These are phyloP conservation scores for Russula griseocarnosa DNA, from an alignment of 768 basidiomycete genomes.

Conservation along the genomic window DNA sequence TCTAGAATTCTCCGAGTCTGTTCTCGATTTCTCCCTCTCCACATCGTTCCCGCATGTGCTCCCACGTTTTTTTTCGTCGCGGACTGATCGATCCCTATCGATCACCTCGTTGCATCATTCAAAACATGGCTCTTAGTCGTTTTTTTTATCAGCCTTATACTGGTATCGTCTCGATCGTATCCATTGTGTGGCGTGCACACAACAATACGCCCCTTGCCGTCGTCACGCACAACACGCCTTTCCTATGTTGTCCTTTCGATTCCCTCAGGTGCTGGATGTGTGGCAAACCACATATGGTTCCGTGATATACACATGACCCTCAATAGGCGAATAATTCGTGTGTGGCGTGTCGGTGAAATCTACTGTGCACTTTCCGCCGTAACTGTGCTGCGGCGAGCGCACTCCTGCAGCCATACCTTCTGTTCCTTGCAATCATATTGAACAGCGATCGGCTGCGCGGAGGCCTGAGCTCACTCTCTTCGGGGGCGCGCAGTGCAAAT, in stretches of 20 bases:
- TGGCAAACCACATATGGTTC: too few species aligned
- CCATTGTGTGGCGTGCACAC: too few species aligned
- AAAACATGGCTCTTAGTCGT: too few species aligned
- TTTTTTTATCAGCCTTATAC: too few species aligned
- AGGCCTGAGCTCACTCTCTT: background rate
- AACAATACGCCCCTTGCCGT: background rate
- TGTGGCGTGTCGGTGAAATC: background rate
- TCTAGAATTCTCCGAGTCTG: too few species aligned
- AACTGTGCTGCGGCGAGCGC: background rate
- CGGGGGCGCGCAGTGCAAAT: background rate
- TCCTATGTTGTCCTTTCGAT: background rate
- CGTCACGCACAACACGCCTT: background rate
- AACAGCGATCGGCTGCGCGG: background rate
- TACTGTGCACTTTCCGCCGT: background rate
- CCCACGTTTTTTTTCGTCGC: background rate
- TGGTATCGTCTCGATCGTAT: too few species aligned
- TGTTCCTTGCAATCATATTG: background rate
- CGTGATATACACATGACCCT: background rate
- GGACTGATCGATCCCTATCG: background rate
- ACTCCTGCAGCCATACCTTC: background rate
- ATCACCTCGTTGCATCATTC: background rate
- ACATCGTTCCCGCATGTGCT: background rate
- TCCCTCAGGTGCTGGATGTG: background rate
- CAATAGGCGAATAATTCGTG: background rate
- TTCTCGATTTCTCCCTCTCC: background rate